These are phyloP conservation scores for Polytrichum formosum DNA, from an alignment of 225 moss, liverwort and hornwort genomes.

Conservation along the genomic window DNA sequence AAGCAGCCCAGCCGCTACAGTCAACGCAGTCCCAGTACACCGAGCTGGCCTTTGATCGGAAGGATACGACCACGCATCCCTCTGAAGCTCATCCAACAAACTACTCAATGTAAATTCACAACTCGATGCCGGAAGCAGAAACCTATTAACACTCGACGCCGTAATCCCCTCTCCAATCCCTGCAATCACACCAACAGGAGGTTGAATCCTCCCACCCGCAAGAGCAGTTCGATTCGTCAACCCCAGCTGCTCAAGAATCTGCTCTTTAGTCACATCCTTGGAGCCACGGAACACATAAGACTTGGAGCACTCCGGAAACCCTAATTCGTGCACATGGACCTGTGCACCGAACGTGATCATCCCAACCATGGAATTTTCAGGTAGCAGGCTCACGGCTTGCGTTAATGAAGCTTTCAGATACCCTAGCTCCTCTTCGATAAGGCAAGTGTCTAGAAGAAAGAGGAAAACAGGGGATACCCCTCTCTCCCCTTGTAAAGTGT, in stretches of 20 bases:
- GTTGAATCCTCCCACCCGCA: conserved; percentile 61
- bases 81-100: conserved; percentile 92
- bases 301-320: conserved; percentile 95
- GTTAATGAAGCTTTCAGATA: conserved; percentile 76
- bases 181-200: conserved; percentile 63
- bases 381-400: conserved; percentile 84
- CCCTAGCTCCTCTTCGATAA: conserved; percentile 94
- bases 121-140: conserved; percentile 81
- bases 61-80: conserved; percentile 83
- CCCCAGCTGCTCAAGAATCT: conserved; percentile 91
- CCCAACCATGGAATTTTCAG: conserved; percentile 94
- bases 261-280: conserved; percentile 93
- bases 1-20: conserved; percentile 82
- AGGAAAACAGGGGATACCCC: conserved; percentile 86
- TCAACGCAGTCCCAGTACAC: conserved; percentile 89
- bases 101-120: conserved; percentile 88
- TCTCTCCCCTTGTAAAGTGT: conserved; percentile 67
- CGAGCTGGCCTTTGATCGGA: conserved; percentile 83
- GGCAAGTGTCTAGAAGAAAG: conserved; percentile 85
- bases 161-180: conserved; percentile 89
- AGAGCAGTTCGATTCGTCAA: conserved; percentile 38
- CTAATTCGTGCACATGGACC: conserved; percentile 97
- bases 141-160: conserved; percentile 70
- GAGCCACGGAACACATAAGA: conserved; percentile 89
- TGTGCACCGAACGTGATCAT: conserved; percentile 89